Percentiles rank a stretch among this genome's conserved stretches.
phyloP scores from a whole-genome alignment of 169 alveolate species.

The Plasmodium falciparum region DNA sequence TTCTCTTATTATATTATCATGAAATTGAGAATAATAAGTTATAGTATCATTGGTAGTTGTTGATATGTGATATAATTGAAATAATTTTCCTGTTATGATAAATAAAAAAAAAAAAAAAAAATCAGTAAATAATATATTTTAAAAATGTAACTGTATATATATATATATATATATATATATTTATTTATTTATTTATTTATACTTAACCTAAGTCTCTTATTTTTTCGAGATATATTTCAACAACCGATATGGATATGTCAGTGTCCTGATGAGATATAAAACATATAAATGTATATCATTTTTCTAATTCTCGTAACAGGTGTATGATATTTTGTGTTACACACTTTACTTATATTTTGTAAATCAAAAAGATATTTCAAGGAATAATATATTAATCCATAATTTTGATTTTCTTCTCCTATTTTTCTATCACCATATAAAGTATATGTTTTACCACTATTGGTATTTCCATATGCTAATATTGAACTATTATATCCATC shows the following conservation, averaged over 20 bases:
- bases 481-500: constrained; percentile 76
- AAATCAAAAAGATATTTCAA: constrained; percentile 51
- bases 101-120: background rate
- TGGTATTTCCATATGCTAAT: constrained; percentile 69
- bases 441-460: constrained; percentile 74
- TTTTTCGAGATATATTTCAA: constrained; percentile 68
- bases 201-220: constrained; percentile 54
- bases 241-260: constrained; percentile 48
- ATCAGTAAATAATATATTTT: background rate
- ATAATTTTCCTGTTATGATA: constrained; percentile 33
- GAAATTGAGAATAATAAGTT: constrained; percentile 48
- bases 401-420: background rate
- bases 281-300: background rate
- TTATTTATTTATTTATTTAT: background rate
- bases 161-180: background rate
- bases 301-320: background rate
- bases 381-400: constrained; percentile 46
- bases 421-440: constrained; percentile 41
- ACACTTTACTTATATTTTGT: constrained; percentile 32
- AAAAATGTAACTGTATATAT: background rate
- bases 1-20: constrained; percentile 59
- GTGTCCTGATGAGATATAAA: constrained; percentile 14
- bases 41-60: constrained; percentile 52
- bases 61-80: constrained; percentile 54
- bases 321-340: background rate